Conservation (phyloP, 345 rosid species). For the Brassica carinata region DNA sequence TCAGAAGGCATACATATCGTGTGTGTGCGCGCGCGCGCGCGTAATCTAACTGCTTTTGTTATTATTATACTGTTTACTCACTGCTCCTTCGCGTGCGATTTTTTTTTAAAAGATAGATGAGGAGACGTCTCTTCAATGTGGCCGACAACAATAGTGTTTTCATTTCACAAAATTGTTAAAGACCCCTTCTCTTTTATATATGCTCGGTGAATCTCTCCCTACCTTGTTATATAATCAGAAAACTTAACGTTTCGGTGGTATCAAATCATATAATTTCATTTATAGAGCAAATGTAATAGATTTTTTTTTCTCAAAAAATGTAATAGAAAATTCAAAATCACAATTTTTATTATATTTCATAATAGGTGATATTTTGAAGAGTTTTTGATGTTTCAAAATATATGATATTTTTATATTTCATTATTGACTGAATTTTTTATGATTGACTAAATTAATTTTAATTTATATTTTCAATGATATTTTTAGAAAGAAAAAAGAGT, state of each 20-base stretch:
- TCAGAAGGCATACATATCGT: background rate
- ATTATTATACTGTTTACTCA: background rate
- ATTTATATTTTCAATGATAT: too few relatives aligned
- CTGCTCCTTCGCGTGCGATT: background rate
- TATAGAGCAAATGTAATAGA: too few relatives aligned
- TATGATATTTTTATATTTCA: too few relatives aligned
- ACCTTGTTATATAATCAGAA: slow-evolving; percentile 12
- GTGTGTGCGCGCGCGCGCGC: background rate
- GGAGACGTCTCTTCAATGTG: slow-evolving; percentile 16
- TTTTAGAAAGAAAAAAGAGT: too few relatives aligned
- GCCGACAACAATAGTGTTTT: slow-evolving; percentile 28
- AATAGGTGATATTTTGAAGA: background rate
- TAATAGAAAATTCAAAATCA: background rate
- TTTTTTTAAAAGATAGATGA: too few relatives aligned
- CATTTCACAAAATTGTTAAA: slow-evolving; percentile 14
- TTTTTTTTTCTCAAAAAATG: background rate
- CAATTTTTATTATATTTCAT: slow-evolving; percentile 3
- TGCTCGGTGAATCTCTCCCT: background rate
- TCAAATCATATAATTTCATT: background rate
- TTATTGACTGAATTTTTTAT: too few relatives aligned
- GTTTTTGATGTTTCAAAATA: too few relatives aligned
- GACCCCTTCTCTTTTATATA: background rate
- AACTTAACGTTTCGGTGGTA: background rate
- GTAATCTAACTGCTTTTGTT: background rate
- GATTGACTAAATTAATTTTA: too few relatives aligned